These are phyloP conservation scores for Acidomyces sp. DNA, from an alignment of 495 filamentous ascomycete species.

Conservation along the genomic window DNA sequence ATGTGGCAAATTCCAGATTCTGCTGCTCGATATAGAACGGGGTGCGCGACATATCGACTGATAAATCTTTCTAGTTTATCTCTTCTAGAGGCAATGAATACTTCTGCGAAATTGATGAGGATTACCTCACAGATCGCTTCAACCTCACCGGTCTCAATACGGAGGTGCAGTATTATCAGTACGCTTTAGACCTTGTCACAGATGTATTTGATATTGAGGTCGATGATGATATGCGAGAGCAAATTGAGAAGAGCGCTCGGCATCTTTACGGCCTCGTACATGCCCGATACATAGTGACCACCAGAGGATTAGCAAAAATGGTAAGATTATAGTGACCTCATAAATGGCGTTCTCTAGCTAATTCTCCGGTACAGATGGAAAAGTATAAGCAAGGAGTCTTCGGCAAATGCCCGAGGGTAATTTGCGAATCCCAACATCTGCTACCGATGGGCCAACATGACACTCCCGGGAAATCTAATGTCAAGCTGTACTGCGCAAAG, in stretches of 20 bases:
- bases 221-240: constrained; percentile 93
- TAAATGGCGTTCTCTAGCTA: constrained; percentile 4
- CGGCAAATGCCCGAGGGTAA: constrained; percentile 91
- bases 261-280: constrained; percentile 96
- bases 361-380: constrained; percentile 86
- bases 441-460: constrained; percentile 90
- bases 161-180: constrained; percentile 97
- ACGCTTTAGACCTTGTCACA: constrained; percentile 97
- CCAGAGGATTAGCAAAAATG: constrained; percentile 89
- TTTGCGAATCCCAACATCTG: constrained; percentile 81
- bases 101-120: constrained; percentile 98
- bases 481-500: constrained; percentile 90
- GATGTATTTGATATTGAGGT: constrained; percentile 98
- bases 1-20: no score
- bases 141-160: constrained; percentile 95
- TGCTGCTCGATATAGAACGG: no score
- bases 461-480: constrained; percentile 66
- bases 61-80: constrained; percentile 69
- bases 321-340: constrained; percentile 37
- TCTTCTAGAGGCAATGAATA: constrained; percentile 97
- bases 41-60: no score
- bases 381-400: constrained; percentile 98
- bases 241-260: constrained; percentile 92
- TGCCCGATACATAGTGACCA: constrained; percentile 94
- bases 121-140: constrained; percentile 96